Evolutionary conservation across 2,329 filamentous ascomycete genomes (phyloP).

Genomic region (Calcarisporium arbuscula): DNA sequence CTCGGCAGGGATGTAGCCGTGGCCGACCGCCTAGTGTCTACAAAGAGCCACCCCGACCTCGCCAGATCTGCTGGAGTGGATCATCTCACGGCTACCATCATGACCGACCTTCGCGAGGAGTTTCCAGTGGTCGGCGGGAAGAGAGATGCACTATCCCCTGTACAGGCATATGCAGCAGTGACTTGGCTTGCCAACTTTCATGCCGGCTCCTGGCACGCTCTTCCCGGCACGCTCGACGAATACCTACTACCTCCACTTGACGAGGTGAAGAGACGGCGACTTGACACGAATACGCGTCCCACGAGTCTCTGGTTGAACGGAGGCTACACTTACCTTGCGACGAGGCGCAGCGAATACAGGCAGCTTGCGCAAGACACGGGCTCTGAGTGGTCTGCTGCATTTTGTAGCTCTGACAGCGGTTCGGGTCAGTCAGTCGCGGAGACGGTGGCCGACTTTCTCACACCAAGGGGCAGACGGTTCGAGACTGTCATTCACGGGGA

Average conservation of each 20-base stretch:
- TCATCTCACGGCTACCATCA: slow-evolving; percentile 45
- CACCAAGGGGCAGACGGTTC: slow-evolving; percentile 34
- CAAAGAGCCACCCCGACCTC: slow-evolving; percentile 18
- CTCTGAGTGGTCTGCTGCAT: slow-evolving; percentile 48
- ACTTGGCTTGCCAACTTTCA: slow-evolving; percentile 61
- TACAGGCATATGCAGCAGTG: slow-evolving; percentile 47
- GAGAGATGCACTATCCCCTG: slow-evolving; percentile 35
- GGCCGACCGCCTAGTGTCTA: slow-evolving; percentile 44
- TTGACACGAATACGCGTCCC: slow-evolving; percentile 8
- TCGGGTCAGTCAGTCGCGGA: slow-evolving; percentile 37
- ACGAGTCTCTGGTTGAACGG: slow-evolving; percentile 54
- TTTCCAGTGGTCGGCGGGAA: slow-evolving; percentile 54
- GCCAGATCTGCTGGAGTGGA: slow-evolving; percentile 22
- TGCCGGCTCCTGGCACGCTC: slow-evolving; percentile 39
- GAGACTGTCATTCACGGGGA: slow-evolving; percentile 62
- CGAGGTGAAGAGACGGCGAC: slow-evolving; percentile 31
- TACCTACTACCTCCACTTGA: slow-evolving; percentile 50
- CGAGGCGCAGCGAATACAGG: slow-evolving; percentile 49
- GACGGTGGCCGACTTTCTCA: slow-evolving; percentile 44
- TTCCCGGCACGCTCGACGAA: slow-evolving; percentile 20
- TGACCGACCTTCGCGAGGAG: slow-evolving; percentile 46
- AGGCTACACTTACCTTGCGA: slow-evolving; percentile 63
- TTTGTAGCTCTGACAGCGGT: slow-evolving; percentile 33
- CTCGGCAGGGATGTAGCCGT: slow-evolving; percentile 39
- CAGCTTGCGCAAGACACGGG: slow-evolving; percentile 36